phyloP scores from a whole-genome alignment of 345 rosid species.

The Aquilaria yunnanensis region DNA sequence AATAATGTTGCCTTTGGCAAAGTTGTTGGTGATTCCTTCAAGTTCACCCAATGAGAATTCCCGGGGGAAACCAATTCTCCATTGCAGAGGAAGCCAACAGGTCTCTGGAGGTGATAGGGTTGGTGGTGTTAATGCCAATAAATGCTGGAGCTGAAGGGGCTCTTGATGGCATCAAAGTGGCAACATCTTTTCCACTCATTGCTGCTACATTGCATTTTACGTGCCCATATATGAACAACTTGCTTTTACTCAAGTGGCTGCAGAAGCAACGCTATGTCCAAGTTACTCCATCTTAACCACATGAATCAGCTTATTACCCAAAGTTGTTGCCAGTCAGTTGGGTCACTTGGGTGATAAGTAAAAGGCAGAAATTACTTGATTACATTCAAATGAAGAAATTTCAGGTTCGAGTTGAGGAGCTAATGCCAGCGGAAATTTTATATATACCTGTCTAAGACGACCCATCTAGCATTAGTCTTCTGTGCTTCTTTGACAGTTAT shows the following conservation, averaged over 20 bases:
- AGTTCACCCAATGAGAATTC: conserved; percentile 29
- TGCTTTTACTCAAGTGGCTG: conserved; percentile 35
- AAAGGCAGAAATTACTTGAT: too few relatives aligned
- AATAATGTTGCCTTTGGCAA: conserved; percentile 17
- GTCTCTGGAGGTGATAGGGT: conserved; percentile 6
- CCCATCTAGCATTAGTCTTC: conserved; percentile 37
- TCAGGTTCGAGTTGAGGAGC: too few relatives aligned
- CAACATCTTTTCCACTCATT: conserved; percentile 40
- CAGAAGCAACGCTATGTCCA: background rate
- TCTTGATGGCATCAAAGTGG: background rate
- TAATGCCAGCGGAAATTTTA: background rate
- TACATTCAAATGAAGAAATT: too few relatives aligned
- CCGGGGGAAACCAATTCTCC: conserved; percentile 38
- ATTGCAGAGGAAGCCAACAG: conserved; percentile 35
- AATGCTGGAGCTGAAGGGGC: background rate
- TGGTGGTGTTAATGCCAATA: background rate
- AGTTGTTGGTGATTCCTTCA: conserved; percentile 28
- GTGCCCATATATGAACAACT: conserved; percentile 22
- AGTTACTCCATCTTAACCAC: too few relatives aligned
- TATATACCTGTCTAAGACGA: conserved; percentile 40
- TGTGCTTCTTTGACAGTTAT: conserved; percentile 35
- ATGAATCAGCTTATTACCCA: too few relatives aligned
- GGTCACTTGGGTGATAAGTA: too few relatives aligned
- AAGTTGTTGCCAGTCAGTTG: too few relatives aligned
- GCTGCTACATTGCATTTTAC: conserved; percentile 43